Base-by-base conservation (phyloP, 441 rosid genomes). In the Hura crepitans region DNA sequence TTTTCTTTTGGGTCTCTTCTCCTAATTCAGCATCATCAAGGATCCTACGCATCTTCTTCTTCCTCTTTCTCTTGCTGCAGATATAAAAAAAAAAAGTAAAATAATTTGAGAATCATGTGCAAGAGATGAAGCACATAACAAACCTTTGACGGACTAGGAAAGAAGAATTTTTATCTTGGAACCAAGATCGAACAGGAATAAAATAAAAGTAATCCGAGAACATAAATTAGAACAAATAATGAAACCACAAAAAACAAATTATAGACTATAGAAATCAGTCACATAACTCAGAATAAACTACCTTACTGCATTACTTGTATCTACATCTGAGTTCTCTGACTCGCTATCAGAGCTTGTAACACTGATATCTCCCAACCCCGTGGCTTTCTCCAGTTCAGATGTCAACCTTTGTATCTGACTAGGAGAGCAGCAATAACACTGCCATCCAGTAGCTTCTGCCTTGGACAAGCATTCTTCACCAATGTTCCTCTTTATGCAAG, bases 1-100 rank as follows among this genome's bases (percentile, higher is more conserved):
- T 96, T 87, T 96, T 96, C 70, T 89, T 88, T 84, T 88, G 91
- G 22, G 99, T 96, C 71, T 94, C 98, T 78, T 93, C 98, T 73
- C 99, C 99, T 79, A 96, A 81, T 86, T 96, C 99, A 73, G 98
- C 85, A 82, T 96, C 99, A 78, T 96, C 99, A 71, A 96, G 83
- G 60, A 96, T 96, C 84, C 99, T 82, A 53, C 99, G 89, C 64
- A 93, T 93, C 80, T 83, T 90, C 93, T 87, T 96, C 76, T 92
- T 88, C 47, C 20, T 78, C 87, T 80, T 92, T 81, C 83, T 88
- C 92, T 83, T 93, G 59, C 81, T 75, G 68, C 91, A 87, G 72
- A 79, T 70, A 39, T 61, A 78, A 61, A 69, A 79, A 62, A 69
- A n/a, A n/a, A n/a, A n/a, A 78, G 67, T 54, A 5, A 55, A 33